Conservation (phyloP, 2,329 filamentous ascomycete species). For the Arachnomyces sp. region DNA sequence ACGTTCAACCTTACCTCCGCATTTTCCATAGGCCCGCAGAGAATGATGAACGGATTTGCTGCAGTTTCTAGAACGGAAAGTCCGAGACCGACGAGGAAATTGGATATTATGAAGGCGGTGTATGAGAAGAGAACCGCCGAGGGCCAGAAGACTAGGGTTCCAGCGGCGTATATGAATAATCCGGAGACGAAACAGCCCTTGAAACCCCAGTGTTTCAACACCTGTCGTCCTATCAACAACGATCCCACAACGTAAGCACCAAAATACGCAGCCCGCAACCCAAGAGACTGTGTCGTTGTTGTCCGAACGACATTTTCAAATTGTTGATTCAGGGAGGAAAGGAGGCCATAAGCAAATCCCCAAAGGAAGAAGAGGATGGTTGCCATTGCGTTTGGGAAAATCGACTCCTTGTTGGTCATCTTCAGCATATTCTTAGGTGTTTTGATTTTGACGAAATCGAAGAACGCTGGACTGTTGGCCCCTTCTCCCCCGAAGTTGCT, state of each 20-base stretch:
- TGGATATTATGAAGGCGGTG: constrained; percentile 53
- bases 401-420: constrained; percentile 49
- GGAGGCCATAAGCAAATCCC: constrained; percentile 23
- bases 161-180: constrained; percentile 55
- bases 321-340: constrained; percentile 47
- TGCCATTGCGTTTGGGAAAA: constrained; percentile 41
- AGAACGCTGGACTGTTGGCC: constrained; percentile 42
- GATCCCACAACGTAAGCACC: constrained; percentile 47
- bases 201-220: constrained; percentile 55
- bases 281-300: constrained; percentile 36
- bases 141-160: constrained; percentile 57
- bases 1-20: constrained; percentile 54
- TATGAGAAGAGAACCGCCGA: constrained; percentile 57
- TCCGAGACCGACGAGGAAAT: constrained; percentile 55
- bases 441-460: constrained; percentile 56
- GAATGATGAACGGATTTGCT: constrained; percentile 55
- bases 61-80: constrained; percentile 54
- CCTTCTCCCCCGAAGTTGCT: constrained; percentile 22
- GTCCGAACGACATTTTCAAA: constrained; percentile 40
- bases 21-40: constrained; percentile 55
- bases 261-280: constrained; percentile 37
- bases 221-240: constrained; percentile 46
- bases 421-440: constrained; percentile 52
- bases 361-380: constrained; percentile 2
- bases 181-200: constrained; percentile 56